Evolutionary conservation across 495 filamentous ascomycete species (phyloP).

Genomic region (Penicillium ochrochloron): DNA sequence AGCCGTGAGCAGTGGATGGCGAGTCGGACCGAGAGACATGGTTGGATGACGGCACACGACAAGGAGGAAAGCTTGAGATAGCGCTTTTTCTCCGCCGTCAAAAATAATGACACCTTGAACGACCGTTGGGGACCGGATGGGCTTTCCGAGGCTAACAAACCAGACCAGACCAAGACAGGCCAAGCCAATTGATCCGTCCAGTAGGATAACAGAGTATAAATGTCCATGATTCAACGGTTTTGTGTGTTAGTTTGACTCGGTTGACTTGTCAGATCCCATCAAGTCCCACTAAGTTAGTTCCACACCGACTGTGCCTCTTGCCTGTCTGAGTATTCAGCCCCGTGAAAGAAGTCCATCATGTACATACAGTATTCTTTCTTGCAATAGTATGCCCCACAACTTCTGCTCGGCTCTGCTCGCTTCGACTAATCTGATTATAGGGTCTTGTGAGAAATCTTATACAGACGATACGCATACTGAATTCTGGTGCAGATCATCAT

Average conservation of each 20-base stretch:
- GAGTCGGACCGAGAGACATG: background rate
- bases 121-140: slow-evolving; percentile 2
- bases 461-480: background rate
- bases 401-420: background rate
- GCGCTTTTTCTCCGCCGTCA: background rate
- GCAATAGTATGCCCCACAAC: background rate
- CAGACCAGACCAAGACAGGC: background rate
- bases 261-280: slow-evolving; percentile 4
- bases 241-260: background rate
- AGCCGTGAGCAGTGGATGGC: background rate
- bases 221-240: background rate
- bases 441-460: background rate
- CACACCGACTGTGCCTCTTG: slow-evolving; percentile 4
- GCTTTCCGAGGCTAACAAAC: background rate
- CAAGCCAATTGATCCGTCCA: background rate
- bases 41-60: background rate
- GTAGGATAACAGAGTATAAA: background rate
- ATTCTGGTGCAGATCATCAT: background rate
- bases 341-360: background rate
- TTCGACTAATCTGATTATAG: background rate
- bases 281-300: slow-evolving; percentile 2
- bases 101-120: background rate
- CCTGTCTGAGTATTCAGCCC: background rate
- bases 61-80: background rate
- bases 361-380: background rate